A percentile compares a stretch with the other conserved stretches of the same genome.
phyloP scores from a whole-genome alignment of 306 rosid genomes.

The Fagus sylvatica region DNA sequence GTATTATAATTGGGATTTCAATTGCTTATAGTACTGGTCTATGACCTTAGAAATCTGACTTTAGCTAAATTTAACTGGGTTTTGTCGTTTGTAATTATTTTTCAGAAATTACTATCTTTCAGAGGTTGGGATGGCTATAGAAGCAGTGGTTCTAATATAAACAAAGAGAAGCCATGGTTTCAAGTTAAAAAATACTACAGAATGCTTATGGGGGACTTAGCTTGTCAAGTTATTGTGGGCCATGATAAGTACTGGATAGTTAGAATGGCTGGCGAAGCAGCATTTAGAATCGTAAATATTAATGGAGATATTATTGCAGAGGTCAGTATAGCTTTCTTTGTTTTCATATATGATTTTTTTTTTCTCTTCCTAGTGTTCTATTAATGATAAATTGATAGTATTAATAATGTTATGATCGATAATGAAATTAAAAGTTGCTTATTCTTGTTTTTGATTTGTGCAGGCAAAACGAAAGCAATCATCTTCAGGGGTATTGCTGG shows the following conservation, averaged over 20 bases:
- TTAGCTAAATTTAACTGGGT: not conserved
- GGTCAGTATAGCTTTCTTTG: slow-evolving; percentile 40
- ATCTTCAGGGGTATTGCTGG: slow-evolving; percentile 51
- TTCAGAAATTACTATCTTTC: slow-evolving; percentile 60
- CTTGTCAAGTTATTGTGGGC: slow-evolving; percentile 58
- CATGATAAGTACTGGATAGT: slow-evolving; percentile 45
- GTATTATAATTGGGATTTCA: not conserved
- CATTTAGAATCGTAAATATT: slow-evolving; percentile 45
- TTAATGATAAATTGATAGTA: too few species aligned
- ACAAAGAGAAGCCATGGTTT: slow-evolving; percentile 52
- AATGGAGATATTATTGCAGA: slow-evolving; percentile 68
- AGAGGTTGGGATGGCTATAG: slow-evolving; percentile 77
- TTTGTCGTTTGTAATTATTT: not conserved
- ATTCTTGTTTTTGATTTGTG: slow-evolving; percentile 7
- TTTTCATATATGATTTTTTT: not conserved
- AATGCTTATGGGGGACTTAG: slow-evolving; percentile 39
- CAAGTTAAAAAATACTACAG: slow-evolving; percentile 54
- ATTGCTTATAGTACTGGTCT: not conserved
- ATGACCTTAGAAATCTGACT: not conserved
- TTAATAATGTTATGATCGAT: not conserved
- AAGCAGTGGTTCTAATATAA: slow-evolving; percentile 24
- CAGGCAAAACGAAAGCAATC: slow-evolving; percentile 71
- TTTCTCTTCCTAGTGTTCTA: too few species aligned
- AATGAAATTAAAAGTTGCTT: not conserved
- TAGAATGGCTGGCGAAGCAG: slow-evolving; percentile 41